Percentiles rank a stretch among this genome's conserved stretches.
phyloP scores from a whole-genome alignment of 345 rosid species.

The Bretschneidera sinensis region DNA sequence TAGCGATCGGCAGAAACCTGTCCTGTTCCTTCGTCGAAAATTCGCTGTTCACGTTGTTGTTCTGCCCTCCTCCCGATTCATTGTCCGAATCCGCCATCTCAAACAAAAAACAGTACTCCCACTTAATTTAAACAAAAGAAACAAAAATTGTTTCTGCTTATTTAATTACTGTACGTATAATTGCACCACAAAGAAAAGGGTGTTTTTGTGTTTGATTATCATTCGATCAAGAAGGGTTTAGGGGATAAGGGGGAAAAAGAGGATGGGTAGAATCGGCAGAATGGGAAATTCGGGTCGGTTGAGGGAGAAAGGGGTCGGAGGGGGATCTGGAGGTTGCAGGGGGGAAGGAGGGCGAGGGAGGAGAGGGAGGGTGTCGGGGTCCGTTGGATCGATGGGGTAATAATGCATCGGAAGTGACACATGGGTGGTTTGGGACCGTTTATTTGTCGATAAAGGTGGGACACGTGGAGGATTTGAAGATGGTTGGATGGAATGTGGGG shows the following conservation, averaged over 20 bases:
- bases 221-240: too few relatives aligned
- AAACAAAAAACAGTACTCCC: too few relatives aligned
- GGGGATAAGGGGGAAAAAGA: too few relatives aligned
- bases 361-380: conserved; percentile 15
- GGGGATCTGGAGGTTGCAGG: neutral
- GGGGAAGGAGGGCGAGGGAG: neutral
- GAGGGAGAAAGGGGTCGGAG: neutral
- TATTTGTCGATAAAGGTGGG: conserved; percentile 33
- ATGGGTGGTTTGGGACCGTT: conserved; percentile 26
- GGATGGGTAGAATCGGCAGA: conserved; percentile 5
- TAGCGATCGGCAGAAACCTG: conserved; percentile 42
- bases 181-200: too few relatives aligned
- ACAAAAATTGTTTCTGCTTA: too few relatives aligned
- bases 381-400: conserved; percentile 35
- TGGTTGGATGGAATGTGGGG: conserved; percentile 22
- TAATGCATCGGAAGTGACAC: conserved; percentile 29
- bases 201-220: too few relatives aligned
- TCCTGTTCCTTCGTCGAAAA: conserved; percentile 38
- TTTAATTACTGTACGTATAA: too few relatives aligned
- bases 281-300: neutral
- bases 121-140: too few relatives aligned
- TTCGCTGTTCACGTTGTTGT: conserved; percentile 25
- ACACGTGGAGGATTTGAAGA: neutral
- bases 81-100: conserved; percentile 49
- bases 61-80: conserved; percentile 38